Evolutionary conservation across 2,329 filamentous ascomycete genomes (phyloP), one percentile per base, ranked within the genome.

Genomic region (Diaporthe nobilis): DNA sequence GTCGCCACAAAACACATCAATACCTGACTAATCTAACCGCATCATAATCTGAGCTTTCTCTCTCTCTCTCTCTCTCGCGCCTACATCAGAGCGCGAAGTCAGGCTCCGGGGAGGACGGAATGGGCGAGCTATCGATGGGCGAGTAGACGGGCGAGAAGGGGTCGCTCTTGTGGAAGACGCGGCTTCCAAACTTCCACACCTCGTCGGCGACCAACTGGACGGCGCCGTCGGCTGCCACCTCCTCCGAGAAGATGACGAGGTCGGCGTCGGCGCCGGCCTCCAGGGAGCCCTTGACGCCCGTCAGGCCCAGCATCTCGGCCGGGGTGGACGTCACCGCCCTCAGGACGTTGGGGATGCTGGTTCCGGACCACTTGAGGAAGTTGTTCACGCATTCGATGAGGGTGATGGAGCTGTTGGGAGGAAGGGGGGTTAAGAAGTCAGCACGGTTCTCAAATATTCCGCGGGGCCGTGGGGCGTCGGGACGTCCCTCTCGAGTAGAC

Each of bases 301-400:
- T 84, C 57, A 96, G 81, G 0, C 93, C 93, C 25, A 97, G 85
- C 93, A 97, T 95, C 65, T 88, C 89, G 1, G 95, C 94, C 0
- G 95, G 95, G 0, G 94, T 95, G 47, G 90, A 87, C 0, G 95
- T 97, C 42, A 96, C 94, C 12, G 94, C 90, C 77, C 89, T 90
- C 61, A 97, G 84, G 1, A 93, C 94, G 80, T 92, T 89, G 0
- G 93, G 90, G 49, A 96, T 88, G 49, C 88, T 88, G 7, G 91
- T 89, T 20, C 92, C 93, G 1, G 92, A 92, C 92, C 93, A 96
- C 75, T 89, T 89, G 79, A 95, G 87, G 82, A 97, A 96, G 83
- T 97, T 97, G 81, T 92, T 93, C 73, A 96, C 91, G 80, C 95
- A 97, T 79, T 96, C 93, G 55, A 96, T 89, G n/a, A 97, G 87